phyloP scores from a whole-genome alignment of 345 rosid species.

The Populus ilicifolia region DNA sequence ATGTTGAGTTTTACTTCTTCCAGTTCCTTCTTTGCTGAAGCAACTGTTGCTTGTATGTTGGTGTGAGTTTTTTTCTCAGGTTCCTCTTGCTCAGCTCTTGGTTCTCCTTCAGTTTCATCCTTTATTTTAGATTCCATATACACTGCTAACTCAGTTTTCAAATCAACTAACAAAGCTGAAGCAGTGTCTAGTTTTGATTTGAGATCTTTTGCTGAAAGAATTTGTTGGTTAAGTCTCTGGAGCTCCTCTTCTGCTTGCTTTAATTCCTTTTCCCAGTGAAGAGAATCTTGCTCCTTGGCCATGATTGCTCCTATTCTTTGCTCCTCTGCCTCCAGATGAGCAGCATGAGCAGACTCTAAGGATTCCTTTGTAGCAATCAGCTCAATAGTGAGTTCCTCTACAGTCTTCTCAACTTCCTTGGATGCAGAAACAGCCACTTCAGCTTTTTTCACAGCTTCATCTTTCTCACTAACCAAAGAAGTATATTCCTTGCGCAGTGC shows the following conservation, averaged over 20 bases:
- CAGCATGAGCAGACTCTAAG: constrained; percentile 80
- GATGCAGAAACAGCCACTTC: constrained; percentile 62
- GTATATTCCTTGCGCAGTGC: constrained; percentile 46
- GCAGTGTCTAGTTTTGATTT: constrained; percentile 64
- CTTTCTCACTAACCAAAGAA: constrained; percentile 57
- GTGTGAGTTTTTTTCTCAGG: constrained; percentile 37
- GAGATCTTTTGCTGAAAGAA: constrained; percentile 64
- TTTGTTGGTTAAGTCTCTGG: constrained; percentile 62
- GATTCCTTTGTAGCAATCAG: constrained; percentile 76
- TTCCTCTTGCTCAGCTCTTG: constrained; percentile 26
- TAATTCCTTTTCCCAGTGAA: constrained; percentile 78
- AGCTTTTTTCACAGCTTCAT: constrained; percentile 59
- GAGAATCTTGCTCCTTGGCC: constrained; percentile 76
- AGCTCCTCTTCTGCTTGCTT: constrained; percentile 85
- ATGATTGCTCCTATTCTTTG: constrained; percentile 75
- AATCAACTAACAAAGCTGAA: constrained; percentile 62
- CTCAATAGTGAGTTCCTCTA: constrained; percentile 85
- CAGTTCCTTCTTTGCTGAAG: constrained; percentile 76
- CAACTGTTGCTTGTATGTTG: constrained; percentile 55
- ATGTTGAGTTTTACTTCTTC: constrained; percentile 73
- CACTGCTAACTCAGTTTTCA: constrained; percentile 75
- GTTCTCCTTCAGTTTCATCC: constrained; percentile 32
- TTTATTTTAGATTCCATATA: constrained; percentile 59
- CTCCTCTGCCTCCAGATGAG: constrained; percentile 94
- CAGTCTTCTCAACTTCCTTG: constrained; percentile 82